A percentile compares a stretch with the other conserved stretches of the same genome.
These are phyloP conservation scores for Aphanomyces stellatus DNA, from an alignment of 352 stramenopile genomes.

Conservation along the genomic window DNA sequence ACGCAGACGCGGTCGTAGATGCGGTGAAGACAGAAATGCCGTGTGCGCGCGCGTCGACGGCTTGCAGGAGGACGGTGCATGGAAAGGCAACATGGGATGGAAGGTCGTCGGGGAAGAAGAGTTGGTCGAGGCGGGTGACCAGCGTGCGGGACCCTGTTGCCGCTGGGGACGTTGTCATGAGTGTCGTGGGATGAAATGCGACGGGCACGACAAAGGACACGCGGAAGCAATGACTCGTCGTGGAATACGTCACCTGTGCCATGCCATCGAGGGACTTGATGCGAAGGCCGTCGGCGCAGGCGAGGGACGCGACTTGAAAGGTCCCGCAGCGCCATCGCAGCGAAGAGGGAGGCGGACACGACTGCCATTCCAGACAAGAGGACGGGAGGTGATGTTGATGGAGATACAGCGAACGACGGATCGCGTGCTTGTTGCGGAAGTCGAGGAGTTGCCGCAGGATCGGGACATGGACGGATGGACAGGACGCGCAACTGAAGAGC, in stretches of 20 bases:
- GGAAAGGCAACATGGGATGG: not conserved
- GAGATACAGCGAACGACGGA: not conserved
- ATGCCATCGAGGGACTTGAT: not conserved
- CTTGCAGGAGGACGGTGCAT: not conserved
- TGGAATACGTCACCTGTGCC: not conserved
- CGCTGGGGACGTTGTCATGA: not conserved
- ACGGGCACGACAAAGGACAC: not conserved
- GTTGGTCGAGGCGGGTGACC: not conserved
- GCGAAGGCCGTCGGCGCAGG: not conserved
- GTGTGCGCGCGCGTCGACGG: not conserved
- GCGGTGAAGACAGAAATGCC: not conserved
- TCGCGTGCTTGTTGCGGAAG: constrained; percentile 4
- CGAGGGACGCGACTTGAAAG: not conserved
- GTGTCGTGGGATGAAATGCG: not conserved
- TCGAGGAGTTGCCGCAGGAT: not conserved
- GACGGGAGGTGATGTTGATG: not conserved
- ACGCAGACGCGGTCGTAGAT: not conserved
- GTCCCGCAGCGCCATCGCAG: constrained; percentile 1
- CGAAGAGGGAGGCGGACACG: not conserved
- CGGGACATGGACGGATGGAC: not conserved
- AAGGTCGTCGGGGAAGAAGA: not conserved
- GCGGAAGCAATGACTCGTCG: not conserved
- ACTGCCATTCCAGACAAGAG: not conserved
- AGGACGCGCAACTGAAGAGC: constrained; percentile 3
- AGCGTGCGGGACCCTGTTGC: too few relatives aligned